Evolutionary conservation across 2,329 filamentous ascomycete species (phyloP).

Genomic region (Apiospora marii): DNA sequence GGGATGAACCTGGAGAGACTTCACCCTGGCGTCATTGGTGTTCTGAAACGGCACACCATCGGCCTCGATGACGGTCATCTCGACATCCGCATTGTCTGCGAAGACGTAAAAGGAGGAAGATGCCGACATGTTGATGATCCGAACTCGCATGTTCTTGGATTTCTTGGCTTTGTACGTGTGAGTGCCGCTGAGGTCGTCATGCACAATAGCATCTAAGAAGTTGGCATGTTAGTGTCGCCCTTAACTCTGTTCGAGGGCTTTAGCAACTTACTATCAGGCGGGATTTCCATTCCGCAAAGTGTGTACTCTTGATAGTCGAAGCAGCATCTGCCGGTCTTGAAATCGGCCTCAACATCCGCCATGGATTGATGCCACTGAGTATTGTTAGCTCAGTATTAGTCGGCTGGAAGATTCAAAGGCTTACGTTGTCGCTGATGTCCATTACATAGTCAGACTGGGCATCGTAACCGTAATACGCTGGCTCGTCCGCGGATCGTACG

Average conservation of each 20-base stretch:
- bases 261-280: constrained; percentile 15
- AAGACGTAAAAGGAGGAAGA: constrained; percentile 22
- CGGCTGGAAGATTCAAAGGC: too few relatives aligned
- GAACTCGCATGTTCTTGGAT: constrained; percentile 14
- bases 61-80: constrained; percentile 23
- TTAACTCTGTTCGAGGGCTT: neutral
- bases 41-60: constrained; percentile 23
- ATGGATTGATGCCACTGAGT: constrained; percentile 17
- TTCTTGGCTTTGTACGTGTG: constrained; percentile 6
- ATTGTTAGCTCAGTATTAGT: neutral
- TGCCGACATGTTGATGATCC: constrained; percentile 24
- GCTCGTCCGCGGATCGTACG: constrained; percentile 18
- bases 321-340: constrained; percentile 23
- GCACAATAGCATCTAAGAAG: constrained; percentile 14
- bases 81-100: constrained; percentile 11
- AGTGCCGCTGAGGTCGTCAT: constrained; percentile 19
- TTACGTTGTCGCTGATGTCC: constrained; percentile 21
- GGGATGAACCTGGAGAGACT: constrained; percentile 14
- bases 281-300: constrained; percentile 23
- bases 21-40: neutral
- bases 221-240: neutral
- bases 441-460: constrained; percentile 1
- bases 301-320: neutral
- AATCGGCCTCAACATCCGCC: constrained; percentile 19
- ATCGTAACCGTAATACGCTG: constrained; percentile 23